Evolutionary conservation across 768 basidiomycete species (phyloP).

Genomic region (Rhizopogon sp.): DNA sequence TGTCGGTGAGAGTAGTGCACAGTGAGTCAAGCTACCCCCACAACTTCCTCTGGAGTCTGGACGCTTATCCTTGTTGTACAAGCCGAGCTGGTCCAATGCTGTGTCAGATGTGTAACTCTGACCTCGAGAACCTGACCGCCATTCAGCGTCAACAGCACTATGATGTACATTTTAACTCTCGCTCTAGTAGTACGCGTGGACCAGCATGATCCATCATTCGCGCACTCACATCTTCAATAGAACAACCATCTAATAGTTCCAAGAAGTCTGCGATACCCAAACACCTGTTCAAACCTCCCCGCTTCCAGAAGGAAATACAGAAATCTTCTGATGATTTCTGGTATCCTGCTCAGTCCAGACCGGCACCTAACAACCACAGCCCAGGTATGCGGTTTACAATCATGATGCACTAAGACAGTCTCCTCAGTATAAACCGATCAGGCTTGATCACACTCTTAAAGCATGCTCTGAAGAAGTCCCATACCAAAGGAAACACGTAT

Average conservation of each 20-base stretch:
- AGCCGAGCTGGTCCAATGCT: slow-evolving; percentile 14
- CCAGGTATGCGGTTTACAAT: slow-evolving; percentile 41
- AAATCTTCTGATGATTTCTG: slow-evolving; percentile 57
- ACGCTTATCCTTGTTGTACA: not conserved
- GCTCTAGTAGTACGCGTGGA: slow-evolving; percentile 8
- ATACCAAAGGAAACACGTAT: slow-evolving; percentile 42
- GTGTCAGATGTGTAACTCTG: slow-evolving; percentile 49
- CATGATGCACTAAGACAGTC: too few relatives aligned
- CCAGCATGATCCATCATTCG: not conserved
- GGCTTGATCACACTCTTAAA: slow-evolving; percentile 64
- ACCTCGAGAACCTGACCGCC: slow-evolving; percentile 34
- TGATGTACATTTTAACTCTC: slow-evolving; percentile 36
- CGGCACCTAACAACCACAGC: slow-evolving; percentile 53
- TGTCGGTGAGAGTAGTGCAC: slow-evolving; percentile 5
- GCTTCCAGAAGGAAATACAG: slow-evolving; percentile 3
- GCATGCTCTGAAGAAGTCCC: slow-evolving; percentile 46
- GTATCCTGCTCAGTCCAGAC: slow-evolving; percentile 40
- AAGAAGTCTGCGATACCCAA: slow-evolving; percentile 13
- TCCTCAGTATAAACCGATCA: slow-evolving; percentile 19
- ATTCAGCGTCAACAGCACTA: slow-evolving; percentile 51
- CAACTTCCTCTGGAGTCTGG: slow-evolving; percentile 1
- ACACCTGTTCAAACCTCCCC: not conserved
- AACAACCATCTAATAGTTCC: slow-evolving; percentile 1
- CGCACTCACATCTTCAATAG: slow-evolving; percentile 9
- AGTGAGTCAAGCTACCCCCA: slow-evolving; percentile 2